Evolutionary conservation across 345 rosid genomes (phyloP), one percentile per base, ranked within the genome.

Genomic region (Gossypium herbaceum): DNA sequence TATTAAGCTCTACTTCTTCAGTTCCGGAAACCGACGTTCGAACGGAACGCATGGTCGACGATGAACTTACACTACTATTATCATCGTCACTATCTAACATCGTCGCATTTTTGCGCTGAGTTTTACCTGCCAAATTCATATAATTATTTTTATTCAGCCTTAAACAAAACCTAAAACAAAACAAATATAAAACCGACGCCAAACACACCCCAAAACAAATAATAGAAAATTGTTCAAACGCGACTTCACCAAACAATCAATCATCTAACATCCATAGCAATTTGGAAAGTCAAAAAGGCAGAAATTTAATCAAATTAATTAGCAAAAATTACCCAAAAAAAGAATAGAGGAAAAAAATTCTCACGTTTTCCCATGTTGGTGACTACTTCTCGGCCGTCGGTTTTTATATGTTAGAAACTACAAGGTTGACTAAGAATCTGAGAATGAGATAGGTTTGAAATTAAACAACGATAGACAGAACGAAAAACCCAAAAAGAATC

Each of bases 71-170:
- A 79, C 97, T 91, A 80, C 93, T 86, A 72, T 79, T 76, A 85
- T 92, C 98, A 76, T 94, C 97, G 39, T 94, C 97, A 60, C 88
- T 86, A 61, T 89, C 98, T 81, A 89, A 80, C 87, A 86, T 83
- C 0, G 81, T 60, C 2, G 85, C 82, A 77, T 82, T 83, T 66
- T 83, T 88, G 51, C 89, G 88, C 60, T 81, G 88, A 25, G 77
- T n/a, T 73, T 75, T 90, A 74, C 92, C 94, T 90, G 89, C 77
- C 50, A 66, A 15, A 19, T 72, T 68, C 57, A 55, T 56, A 44
- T 9, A 15, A 48, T 24, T 48, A 56, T 4, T 13, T 47, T 22
- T 13, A 13, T 47, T 48, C 41, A 22, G n/a, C 50, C 6, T 12
- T 34, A 5, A 34, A 34, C 6, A n/a, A 43, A 34, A 7, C 1